Evolutionary conservation across 2,329 filamentous ascomycete genomes (phyloP), one percentile per base, ranked within the genome.

Genomic region (Fragosphaeria purpurea): DNA sequence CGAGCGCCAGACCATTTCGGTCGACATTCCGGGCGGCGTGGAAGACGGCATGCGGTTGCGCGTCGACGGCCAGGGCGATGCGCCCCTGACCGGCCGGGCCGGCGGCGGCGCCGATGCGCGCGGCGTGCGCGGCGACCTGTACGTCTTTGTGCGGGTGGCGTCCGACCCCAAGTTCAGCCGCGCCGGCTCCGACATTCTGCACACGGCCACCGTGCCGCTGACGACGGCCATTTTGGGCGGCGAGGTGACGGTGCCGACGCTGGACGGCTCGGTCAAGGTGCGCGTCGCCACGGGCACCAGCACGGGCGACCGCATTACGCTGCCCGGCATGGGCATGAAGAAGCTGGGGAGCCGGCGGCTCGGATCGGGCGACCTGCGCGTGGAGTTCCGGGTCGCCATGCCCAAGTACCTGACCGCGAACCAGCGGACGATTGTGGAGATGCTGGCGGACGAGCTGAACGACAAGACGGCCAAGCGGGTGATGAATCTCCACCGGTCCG

Each of bases 341-440:
- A 85, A 86, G 60, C 75, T 98, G 9, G 75, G 79, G 55, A 75
- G 77, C 32, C 77, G 88, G 13, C 78, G 88, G 31, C 77, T 82
- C 50, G 79, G 76, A 35, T 79, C 76, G 34, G 93, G 93, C 56
- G 93, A 98, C 63, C 70, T 98, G 53, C 85, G 82, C 64, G 89
- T 98, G 6, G 91, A 98, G 66, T 98, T 95, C 77, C 88, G 88
- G 66, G 87, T 98, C 44, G 73, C 79, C 50, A 95, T 97, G 88
- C 93, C 93, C 44, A 97, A 95, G 70, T 96, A 91, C 62, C 75
- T 98, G 57, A 88, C 79, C 50, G 79, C 85, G 44, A 97, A 95
- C 70, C 90, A 98, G 72, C 79, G 93, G 49, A 94, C 88, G 1
- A 86, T 98, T 53, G 71, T 95, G 43, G 93, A 98, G 71, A 91